These are phyloP conservation scores for Hymenoscyphus salicellus DNA, from an alignment of 2,329 filamentous ascomycete genomes.

Conservation along the genomic window DNA sequence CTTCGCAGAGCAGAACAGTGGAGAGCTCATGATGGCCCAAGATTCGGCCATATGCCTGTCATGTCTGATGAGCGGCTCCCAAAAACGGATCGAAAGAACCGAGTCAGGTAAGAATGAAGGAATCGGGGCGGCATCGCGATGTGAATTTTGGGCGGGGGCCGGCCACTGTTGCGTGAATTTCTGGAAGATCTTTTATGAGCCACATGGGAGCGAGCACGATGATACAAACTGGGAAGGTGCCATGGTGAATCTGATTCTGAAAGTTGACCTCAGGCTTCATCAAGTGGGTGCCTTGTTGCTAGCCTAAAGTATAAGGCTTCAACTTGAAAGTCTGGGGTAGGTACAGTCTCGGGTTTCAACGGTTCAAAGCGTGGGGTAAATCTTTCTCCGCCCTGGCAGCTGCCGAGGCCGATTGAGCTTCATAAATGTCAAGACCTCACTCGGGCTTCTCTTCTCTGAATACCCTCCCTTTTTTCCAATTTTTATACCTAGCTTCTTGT, in stretches of 20 bases:
- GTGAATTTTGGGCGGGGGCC: not conserved
- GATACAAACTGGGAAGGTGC: not conserved
- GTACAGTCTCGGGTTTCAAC: not conserved
- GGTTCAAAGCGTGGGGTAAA: conserved; percentile 1
- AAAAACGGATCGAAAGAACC: not conserved
- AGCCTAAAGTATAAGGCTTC: not conserved
- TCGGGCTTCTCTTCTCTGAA: not conserved
- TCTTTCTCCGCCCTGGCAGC: not conserved
- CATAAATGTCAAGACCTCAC: not conserved
- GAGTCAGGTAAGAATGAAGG: not conserved
- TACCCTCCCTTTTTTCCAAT: not conserved
- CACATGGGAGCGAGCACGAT: too few species aligned
- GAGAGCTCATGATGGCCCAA: too few species aligned
- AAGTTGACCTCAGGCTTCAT: not conserved
- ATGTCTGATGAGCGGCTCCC: not conserved
- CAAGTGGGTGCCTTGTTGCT: not conserved
- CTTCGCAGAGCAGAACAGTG: too few species aligned
- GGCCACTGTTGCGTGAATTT: not conserved
- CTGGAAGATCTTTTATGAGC: too few species aligned
- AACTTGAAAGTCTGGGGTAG: not conserved
- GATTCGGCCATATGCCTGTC: too few species aligned
- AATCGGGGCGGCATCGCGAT: not conserved
- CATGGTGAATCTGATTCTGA: too few species aligned
- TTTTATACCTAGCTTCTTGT: too few species aligned
- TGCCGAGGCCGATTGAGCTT: not conserved